These are phyloP conservation scores for Aspergillus tamarii DNA, from an alignment of 2,329 filamentous ascomycete species.

Conservation along the genomic window DNA sequence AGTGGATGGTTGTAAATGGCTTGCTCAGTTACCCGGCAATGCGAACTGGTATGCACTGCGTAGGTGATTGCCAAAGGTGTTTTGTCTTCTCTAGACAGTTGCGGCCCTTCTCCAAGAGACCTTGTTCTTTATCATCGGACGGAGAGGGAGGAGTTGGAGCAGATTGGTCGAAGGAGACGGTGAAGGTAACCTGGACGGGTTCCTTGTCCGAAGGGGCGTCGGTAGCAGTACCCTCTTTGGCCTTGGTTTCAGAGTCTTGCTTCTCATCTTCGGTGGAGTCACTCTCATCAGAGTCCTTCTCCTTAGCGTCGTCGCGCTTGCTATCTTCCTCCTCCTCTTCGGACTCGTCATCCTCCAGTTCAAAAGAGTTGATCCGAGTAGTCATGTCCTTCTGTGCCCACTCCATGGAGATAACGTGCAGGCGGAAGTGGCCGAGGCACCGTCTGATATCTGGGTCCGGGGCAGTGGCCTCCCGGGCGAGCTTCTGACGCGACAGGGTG, in stretches of 20 bases:
- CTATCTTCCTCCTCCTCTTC: constrained; percentile 25
- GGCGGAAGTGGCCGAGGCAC: constrained; percentile 38
- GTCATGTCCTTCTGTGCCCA: constrained; percentile 42
- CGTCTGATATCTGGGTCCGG: constrained; percentile 40
- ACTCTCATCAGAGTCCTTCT: constrained; percentile 13
- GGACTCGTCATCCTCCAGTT: constrained; percentile 39
- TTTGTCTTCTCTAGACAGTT: constrained; percentile 34
- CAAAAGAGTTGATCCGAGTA: constrained; percentile 39
- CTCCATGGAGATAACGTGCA: constrained; percentile 37
- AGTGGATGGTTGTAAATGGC: background rate
- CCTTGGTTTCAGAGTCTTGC: background rate
- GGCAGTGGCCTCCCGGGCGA: constrained; percentile 39
- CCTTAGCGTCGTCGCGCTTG: constrained; percentile 18
- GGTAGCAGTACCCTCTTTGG: background rate
- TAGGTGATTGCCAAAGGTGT: constrained; percentile 30
- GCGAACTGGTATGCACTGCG: constrained; percentile 26
- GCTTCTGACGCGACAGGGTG: constrained; percentile 39
- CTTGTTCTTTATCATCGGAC: constrained; percentile 17
- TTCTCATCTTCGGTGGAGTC: constrained; percentile 9
- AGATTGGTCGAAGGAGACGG: constrained; percentile 2
- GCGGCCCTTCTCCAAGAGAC: constrained; percentile 31
- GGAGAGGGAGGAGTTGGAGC: constrained; percentile 3
- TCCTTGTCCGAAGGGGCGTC: background rate
- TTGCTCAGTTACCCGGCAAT: constrained; percentile 18
- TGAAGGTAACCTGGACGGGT: background rate